These are phyloP conservation scores for Lasiodiplodia hormozganensis DNA, from an alignment of 2,329 filamentous ascomycete genomes.

Conservation along the genomic window DNA sequence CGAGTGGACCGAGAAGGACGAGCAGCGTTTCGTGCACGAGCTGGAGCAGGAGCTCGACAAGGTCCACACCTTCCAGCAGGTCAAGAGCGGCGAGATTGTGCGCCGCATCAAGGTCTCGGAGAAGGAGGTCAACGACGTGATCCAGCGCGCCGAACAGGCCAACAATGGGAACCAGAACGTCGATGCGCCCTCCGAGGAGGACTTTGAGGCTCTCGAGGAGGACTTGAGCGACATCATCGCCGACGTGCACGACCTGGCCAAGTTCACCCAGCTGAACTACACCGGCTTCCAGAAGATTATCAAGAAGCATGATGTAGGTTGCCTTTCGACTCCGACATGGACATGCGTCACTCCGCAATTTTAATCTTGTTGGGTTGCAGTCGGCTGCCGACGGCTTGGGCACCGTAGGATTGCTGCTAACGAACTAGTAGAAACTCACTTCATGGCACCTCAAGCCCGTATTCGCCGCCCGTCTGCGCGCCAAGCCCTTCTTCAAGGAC, in stretches of 20 bases:
- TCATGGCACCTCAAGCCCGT: slow-evolving; percentile 91
- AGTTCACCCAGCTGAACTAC: slow-evolving; percentile 98
- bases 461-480: slow-evolving; percentile 93
- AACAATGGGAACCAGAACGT: slow-evolving; percentile 39
- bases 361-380: slow-evolving; percentile 1
- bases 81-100: slow-evolving; percentile 96
- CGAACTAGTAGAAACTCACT: slow-evolving; percentile 77
- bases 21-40: slow-evolving; percentile 83
- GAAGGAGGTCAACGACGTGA: slow-evolving; percentile 87
- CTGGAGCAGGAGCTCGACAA: slow-evolving; percentile 95
- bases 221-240: slow-evolving; percentile 97
- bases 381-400: not conserved
- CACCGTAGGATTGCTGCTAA: not conserved
- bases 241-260: slow-evolving; percentile 96
- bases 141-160: slow-evolving; percentile 66
- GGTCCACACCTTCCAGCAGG: slow-evolving; percentile 95
- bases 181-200: slow-evolving; percentile 76
- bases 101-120: slow-evolving; percentile 87
- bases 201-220: slow-evolving; percentile 92
- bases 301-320: slow-evolving; percentile 93
- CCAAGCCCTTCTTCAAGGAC: slow-evolving; percentile 98
- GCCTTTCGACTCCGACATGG: not conserved
- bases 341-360: slow-evolving; percentile 1
- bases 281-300: slow-evolving; percentile 99
- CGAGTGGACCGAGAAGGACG: slow-evolving; percentile 90